A percentile compares a stretch with the other conserved stretches of the same genome.
phyloP scores from a whole-genome alignment of 805 yeast genomes.

The Maudiozyma barnettii region DNA sequence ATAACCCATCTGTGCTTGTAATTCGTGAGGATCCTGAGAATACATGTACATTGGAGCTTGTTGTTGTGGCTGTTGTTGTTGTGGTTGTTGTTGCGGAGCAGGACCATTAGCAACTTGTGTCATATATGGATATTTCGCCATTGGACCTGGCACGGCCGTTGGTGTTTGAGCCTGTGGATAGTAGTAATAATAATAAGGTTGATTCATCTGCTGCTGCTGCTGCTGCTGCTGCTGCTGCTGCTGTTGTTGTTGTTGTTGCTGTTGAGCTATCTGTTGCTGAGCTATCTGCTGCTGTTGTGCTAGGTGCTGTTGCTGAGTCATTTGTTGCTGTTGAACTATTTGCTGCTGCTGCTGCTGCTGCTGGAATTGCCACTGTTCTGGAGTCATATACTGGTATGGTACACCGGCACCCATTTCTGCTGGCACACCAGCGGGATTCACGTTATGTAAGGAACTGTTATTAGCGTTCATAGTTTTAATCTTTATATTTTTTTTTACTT shows the following conservation, averaged over 20 bases:
- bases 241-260: slow-evolving; percentile 2
- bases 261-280: background rate
- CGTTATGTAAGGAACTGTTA: background rate
- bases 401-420: background rate
- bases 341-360: slow-evolving; percentile 1
- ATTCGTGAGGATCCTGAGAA: background rate
- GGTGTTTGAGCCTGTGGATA: slow-evolving; percentile 3
- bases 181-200: slow-evolving; percentile 4
- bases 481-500: too few species aligned
- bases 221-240: background rate
- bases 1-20: background rate
- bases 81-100: background rate
- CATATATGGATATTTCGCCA: background rate
- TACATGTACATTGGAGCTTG: background rate
- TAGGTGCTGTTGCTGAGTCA: slow-evolving; percentile 1
- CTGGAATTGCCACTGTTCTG: slow-evolving; percentile 3
- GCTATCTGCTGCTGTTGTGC: background rate
- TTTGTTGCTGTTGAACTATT: slow-evolving; percentile 1
- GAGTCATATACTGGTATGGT: background rate
- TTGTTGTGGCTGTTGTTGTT: background rate
- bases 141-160: background rate
- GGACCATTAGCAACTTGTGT: background rate
- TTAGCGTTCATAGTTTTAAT: background rate
- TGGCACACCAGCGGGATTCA: background rate
- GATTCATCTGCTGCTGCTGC: slow-evolving; percentile 1